Percentiles rank a stretch among this genome's conserved stretches.
phyloP scores from a whole-genome alignment of 2,329 filamentous ascomycete species.

The Didymella keratinophila region DNA sequence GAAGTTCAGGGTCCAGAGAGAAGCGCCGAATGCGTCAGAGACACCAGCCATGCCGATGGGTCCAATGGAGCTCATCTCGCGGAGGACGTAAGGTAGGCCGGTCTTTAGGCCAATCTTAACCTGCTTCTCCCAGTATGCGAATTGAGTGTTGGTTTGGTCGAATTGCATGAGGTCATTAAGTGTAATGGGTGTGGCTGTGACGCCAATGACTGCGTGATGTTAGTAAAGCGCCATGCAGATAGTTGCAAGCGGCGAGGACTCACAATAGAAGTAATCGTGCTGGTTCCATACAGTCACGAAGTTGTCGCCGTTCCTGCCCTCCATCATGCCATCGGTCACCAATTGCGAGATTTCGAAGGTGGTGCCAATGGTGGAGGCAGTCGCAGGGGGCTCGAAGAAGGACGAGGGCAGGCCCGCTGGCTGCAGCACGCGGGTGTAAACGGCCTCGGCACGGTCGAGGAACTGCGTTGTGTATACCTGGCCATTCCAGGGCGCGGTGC shows the following conservation, averaged over 20 bases:
- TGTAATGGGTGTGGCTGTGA: conserved; percentile 55
- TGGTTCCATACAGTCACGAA: conserved; percentile 60
- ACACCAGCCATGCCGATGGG: conserved; percentile 58
- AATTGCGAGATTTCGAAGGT: conserved; percentile 58
- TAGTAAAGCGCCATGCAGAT: conserved; percentile 17
- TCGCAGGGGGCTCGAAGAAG: conserved; percentile 60
- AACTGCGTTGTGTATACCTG: conserved; percentile 56
- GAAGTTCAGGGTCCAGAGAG: conserved; percentile 63
- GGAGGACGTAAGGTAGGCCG: conserved; percentile 57
- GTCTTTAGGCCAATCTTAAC: conserved; percentile 54
- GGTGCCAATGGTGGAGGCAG: conserved; percentile 61
- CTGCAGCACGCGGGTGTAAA: conserved; percentile 57
- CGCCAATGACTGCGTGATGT: conserved; percentile 53
- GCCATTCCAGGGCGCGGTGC: conserved; percentile 55
- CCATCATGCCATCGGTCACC: conserved; percentile 51
- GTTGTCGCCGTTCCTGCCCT: conserved; percentile 46
- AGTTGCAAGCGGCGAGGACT: conserved; percentile 7
- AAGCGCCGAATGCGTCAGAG: conserved; percentile 59
- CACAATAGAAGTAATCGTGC: conserved; percentile 63
- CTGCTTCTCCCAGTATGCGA: conserved; percentile 57
- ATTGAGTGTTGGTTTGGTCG: conserved; percentile 57
- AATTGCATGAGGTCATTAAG: conserved; percentile 57
- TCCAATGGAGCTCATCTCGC: conserved; percentile 61
- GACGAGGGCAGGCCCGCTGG: conserved; percentile 51
- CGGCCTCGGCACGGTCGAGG: conserved; percentile 53